A percentile compares a stretch with the other conserved stretches of the same genome.
Evolutionary conservation across 2,329 filamentous ascomycete species (phyloP).

Genomic region (Colletotrichum graminicola): DNA sequence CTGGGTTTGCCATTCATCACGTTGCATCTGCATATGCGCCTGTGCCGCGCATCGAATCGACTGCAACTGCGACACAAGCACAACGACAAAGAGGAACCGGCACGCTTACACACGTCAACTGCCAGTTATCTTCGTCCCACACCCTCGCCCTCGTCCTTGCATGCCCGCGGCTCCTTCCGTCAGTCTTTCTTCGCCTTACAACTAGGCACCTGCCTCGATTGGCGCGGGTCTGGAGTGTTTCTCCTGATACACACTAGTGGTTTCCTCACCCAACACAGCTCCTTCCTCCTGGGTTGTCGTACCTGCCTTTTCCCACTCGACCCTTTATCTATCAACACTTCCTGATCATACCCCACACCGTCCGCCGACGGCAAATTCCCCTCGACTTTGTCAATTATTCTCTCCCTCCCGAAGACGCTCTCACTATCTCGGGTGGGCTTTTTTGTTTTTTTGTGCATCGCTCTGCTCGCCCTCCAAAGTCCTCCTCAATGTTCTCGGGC

Average conservation of each 20-base stretch:
- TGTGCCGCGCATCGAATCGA: slow-evolving; percentile 19
- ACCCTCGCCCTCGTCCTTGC: neutral
- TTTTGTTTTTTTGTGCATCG: slow-evolving; percentile 4
- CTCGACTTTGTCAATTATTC: neutral
- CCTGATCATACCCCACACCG: neutral
- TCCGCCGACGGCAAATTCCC: slow-evolving; percentile 14
- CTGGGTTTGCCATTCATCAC: slow-evolving; percentile 8
- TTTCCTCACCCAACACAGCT: slow-evolving; percentile 10
- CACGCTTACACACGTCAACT: slow-evolving; percentile 8
- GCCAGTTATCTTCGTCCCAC: neutral
- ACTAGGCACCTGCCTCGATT: slow-evolving; percentile 1
- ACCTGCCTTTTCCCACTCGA: slow-evolving; percentile 8
- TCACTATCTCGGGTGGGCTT: neutral
- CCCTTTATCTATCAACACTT: slow-evolving; percentile 9
- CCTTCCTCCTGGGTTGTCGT: slow-evolving; percentile 16
- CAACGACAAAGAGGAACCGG: slow-evolving; percentile 10
- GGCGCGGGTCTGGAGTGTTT: slow-evolving; percentile 9
- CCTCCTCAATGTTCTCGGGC: slow-evolving; percentile 7
- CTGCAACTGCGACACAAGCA: slow-evolving; percentile 29
- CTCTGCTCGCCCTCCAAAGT: slow-evolving; percentile 19
- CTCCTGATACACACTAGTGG: slow-evolving; percentile 34
- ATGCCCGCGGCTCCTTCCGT: slow-evolving; percentile 1
- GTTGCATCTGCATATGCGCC: slow-evolving; percentile 15
- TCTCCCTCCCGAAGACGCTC: neutral
- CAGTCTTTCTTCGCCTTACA: neutral